These are phyloP conservation scores for Rhexocercosporidium sp. DNA, from an alignment of 2,329 filamentous ascomycete genomes.

Conservation along the genomic window DNA sequence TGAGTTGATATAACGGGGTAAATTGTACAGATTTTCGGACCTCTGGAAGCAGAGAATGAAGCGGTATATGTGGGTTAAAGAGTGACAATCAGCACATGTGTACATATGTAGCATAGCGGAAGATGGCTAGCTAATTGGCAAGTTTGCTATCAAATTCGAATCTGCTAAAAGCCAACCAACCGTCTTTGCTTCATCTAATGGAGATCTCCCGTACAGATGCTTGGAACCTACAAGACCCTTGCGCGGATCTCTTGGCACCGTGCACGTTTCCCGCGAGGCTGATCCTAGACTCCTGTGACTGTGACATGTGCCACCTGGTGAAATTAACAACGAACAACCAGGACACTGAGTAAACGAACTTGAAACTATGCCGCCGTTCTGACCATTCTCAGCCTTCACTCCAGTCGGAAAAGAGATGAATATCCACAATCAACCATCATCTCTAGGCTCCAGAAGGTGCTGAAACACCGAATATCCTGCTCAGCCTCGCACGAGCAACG, in stretches of 20 bases:
- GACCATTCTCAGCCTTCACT: background rate
- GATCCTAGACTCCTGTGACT: too few species aligned
- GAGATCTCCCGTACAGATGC: background rate
- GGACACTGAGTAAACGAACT: background rate
- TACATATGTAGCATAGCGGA: background rate
- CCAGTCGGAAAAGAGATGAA: background rate
- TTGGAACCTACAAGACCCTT: background rate
- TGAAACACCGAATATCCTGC: conserved; percentile 8
- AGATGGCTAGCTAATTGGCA: background rate
- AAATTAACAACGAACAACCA: background rate
- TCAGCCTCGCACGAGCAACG: conserved; percentile 24
- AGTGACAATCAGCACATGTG: background rate
- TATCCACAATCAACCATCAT: background rate
- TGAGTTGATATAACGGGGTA: conserved; percentile 9
- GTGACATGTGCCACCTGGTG: conserved; percentile 3
- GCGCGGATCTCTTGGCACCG: conserved; percentile 7
- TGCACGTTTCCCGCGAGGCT: conserved; percentile 5
- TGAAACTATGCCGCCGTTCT: background rate
- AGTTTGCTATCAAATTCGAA: background rate
- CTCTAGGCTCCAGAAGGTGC: conserved; percentile 5
- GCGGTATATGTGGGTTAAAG: background rate
- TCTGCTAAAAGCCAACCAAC: background rate
- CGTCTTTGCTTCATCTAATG: background rate
- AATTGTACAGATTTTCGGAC: background rate
- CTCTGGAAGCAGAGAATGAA: background rate